phyloP scores from a whole-genome alignment of 139 green algal genomes.

The Ettlia oleoabundans region DNA sequence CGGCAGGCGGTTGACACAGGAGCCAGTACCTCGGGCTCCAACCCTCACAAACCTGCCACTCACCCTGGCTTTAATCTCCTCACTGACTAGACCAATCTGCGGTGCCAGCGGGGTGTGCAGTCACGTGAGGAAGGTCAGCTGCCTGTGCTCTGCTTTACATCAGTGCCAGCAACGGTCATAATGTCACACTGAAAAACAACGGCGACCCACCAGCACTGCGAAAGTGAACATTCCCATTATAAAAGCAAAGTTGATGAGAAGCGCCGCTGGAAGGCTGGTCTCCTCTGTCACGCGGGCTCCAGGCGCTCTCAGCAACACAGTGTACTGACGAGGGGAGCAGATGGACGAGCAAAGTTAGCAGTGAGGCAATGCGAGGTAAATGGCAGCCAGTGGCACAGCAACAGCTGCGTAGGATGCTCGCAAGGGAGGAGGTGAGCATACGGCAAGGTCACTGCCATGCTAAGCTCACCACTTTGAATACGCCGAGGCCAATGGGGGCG shows the following conservation, averaged over 20 bases:
- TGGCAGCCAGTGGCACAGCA: not conserved
- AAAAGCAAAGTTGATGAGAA: conserved; percentile 23
- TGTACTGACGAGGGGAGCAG: not conserved
- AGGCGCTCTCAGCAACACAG: conserved; percentile 24
- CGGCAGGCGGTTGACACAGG: not conserved
- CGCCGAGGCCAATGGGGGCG: conserved; percentile 5
- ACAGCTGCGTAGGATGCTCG: too few species aligned
- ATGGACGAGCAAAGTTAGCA: not conserved
- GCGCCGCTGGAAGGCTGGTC: conserved; percentile 11
- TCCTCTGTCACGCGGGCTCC: conserved; percentile 40
- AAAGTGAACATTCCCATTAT: conserved; percentile 29
- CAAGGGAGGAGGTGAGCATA: too few species aligned
- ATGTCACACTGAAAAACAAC: not conserved
- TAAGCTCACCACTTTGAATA: conserved; percentile 24
- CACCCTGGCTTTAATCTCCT: conserved; percentile 43
- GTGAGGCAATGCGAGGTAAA: too few species aligned
- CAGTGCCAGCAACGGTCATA: not conserved
- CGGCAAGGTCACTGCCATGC: too few species aligned
- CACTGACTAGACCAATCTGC: conserved; percentile 33
- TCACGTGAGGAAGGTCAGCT: too few species aligned
- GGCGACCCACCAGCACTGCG: conserved; percentile 14
- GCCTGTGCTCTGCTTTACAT: too few species aligned
- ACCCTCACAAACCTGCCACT: too few species aligned
- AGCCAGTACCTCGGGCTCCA: too few species aligned
- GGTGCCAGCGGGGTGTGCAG: too few species aligned